Evolutionary conservation across 768 basidiomycete genomes (phyloP).

Genomic region (Tremella yokohamensis): DNA sequence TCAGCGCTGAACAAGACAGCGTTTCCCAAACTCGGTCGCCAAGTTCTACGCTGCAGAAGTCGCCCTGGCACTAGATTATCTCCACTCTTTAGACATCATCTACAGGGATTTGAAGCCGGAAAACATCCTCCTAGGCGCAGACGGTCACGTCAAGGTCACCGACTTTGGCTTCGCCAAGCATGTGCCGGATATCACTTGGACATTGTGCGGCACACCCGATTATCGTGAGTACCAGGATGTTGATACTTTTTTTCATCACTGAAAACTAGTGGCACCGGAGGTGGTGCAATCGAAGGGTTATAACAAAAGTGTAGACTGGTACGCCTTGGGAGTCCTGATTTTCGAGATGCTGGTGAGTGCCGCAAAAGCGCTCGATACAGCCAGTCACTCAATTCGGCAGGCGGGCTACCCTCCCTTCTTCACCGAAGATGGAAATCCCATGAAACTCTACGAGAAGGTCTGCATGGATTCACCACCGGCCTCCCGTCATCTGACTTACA

Average conservation of each 20-base stretch:
- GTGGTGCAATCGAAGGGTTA: slow-evolving; percentile 53
- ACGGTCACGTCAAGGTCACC: slow-evolving; percentile 94
- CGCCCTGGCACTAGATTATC: slow-evolving; percentile 52
- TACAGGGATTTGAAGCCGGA: slow-evolving; percentile 53
- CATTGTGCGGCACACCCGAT: slow-evolving; percentile 53
- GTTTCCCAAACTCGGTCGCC: slow-evolving; percentile 53
- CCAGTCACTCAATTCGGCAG: slow-evolving; percentile 24
- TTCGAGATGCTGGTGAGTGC: slow-evolving; percentile 52
- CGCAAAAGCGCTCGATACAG: background rate
- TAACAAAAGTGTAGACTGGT: slow-evolving; percentile 54
- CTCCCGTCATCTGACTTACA: slow-evolving; percentile 16
- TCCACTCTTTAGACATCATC: slow-evolving; percentile 53
- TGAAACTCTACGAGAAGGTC: slow-evolving; percentile 54
- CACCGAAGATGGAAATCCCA: slow-evolving; percentile 53
- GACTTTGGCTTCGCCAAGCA: slow-evolving; percentile 76
- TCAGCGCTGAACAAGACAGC: slow-evolving; percentile 28
- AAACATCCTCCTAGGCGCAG: slow-evolving; percentile 86
- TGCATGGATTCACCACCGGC: slow-evolving; percentile 3
- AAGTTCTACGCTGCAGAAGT: slow-evolving; percentile 54
- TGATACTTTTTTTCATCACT: background rate
- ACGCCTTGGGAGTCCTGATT: slow-evolving; percentile 52
- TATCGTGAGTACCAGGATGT: slow-evolving; percentile 48
- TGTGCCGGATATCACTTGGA: slow-evolving; percentile 51
- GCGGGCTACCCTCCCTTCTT: slow-evolving; percentile 54
- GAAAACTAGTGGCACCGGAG: slow-evolving; percentile 50